Base-by-base conservation (phyloP, 2,329 filamentous ascomycete species). In the Lachnellula suecica region DNA sequence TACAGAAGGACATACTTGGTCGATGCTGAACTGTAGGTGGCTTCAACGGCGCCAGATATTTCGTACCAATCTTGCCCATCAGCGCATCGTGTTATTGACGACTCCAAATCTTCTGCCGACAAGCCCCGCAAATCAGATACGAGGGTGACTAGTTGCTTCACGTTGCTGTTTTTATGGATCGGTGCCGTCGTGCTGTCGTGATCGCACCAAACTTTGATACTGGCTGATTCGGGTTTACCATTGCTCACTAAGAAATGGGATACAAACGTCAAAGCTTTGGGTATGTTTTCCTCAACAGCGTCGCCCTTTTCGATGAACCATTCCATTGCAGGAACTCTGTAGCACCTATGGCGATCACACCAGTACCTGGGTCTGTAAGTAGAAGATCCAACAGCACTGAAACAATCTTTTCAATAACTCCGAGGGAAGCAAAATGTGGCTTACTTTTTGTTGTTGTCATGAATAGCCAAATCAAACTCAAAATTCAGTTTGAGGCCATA, bases 401-500 rank as follows among this genome's bases (percentile, higher is more conserved):
- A 13, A 31, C 31, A 40, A 54, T 25, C 54, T 54, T 23, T n/a
- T n/a, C n/a, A n/a, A n/a, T n/a, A n/a, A n/a, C n/a, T n/a, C n/a
- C n/a, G n/a, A n/a, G n/a, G n/a, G n/a, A n/a, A n/a, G n/a, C n/a
- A 25, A 40, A 20, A 19, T 37, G 5, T 13, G 3, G 29, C 48
- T 47, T 46, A 49, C 47, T 52, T 51, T 23, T 31, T 44, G 19
- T n/a, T 31, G 10, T 42, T 37, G 8, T 47, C 37, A 40, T 58
- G 56, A 10, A 22, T 47, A 4, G 11, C 34, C 4, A 27, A 9
- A 13, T 51, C 44, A 38, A 53, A 58, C 4, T 53, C 17, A 5
- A 35, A 29, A 2, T 27, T 13, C 13, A 57, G n/a, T 23, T 71
- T 66, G 13, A 66, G 69, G 5, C 74, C 74, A 49, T 76, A 77